These are phyloP conservation scores for Mortierella sp. DNA, from an alignment of 371 early-diverging fungal species.

Conservation along the genomic window DNA sequence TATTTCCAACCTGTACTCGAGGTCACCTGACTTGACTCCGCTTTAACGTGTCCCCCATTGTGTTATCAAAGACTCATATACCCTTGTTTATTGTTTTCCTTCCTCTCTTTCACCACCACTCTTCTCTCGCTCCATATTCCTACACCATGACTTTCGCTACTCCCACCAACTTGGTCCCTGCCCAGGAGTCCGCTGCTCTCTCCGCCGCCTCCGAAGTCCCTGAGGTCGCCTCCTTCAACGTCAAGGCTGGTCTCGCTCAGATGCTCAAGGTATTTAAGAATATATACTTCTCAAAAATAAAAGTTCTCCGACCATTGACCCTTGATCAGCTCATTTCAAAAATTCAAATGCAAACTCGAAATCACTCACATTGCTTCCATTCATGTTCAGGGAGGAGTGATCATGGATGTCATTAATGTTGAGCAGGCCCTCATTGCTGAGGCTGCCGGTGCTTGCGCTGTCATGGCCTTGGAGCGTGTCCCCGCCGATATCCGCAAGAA, in stretches of 20 bases:
- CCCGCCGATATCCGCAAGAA: conserved; percentile 98
- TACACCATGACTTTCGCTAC: conserved; percentile 61
- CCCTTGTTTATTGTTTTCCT: conserved; percentile 9
- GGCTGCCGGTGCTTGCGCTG: conserved; percentile 98
- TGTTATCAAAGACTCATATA: no score
- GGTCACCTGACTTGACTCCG: no score
- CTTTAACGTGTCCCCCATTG: no score
- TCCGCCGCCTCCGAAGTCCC: conserved; percentile 55
- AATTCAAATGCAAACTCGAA: not conserved
- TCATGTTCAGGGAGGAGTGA: conserved; percentile 89
- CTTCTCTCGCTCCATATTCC: not conserved
- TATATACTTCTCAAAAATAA: not conserved
- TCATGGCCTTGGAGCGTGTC: conserved; percentile 98
- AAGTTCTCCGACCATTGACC: not conserved
- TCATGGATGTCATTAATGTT: conserved; percentile 98
- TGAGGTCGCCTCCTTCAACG: conserved; percentile 66
- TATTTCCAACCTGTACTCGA: no score
- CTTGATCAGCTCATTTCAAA: not conserved
- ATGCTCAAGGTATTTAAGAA: conserved; percentile 90
- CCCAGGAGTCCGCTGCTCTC: conserved; percentile 42
- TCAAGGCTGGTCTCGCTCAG: conserved; percentile 97
- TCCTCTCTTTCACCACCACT: conserved; percentile 4
- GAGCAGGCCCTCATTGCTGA: conserved; percentile 98
- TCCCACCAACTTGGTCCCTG: conserved; percentile 78
- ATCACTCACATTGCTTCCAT: not conserved